A percentile compares a stretch with the other conserved stretches of the same genome.
Conservation (phyloP, 345 rosid species). For the Turritis glabra region DNA sequence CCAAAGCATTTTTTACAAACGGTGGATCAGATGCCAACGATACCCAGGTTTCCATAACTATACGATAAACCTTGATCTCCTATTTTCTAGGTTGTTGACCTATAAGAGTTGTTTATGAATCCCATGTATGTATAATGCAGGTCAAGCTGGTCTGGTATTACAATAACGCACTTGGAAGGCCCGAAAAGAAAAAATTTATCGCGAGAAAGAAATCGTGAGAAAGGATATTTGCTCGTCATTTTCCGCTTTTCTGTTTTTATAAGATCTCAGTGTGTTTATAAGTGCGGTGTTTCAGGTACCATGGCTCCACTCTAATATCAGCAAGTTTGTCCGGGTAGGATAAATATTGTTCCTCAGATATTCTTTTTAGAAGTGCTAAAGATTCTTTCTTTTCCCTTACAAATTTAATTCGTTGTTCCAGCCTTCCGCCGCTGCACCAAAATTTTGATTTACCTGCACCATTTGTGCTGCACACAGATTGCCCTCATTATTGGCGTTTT, state of each 20-base stretch:
- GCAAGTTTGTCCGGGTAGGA: slow-evolving; percentile 97
- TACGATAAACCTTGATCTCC: neutral
- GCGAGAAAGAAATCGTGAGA: slow-evolving; percentile 71
- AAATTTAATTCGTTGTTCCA: slow-evolving; percentile 28
- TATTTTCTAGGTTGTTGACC: neutral
- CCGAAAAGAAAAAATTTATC: slow-evolving; percentile 77
- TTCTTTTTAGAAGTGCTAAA: neutral
- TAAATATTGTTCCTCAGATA: neutral
- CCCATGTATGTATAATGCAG: slow-evolving; percentile 41
- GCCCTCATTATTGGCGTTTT: slow-evolving; percentile 98
- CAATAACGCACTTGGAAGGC: slow-evolving; percentile 86
- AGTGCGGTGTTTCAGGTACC: slow-evolving; percentile 59
- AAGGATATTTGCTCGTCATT: neutral
- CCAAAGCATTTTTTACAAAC: slow-evolving; percentile 84
- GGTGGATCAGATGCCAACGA: slow-evolving; percentile 99
- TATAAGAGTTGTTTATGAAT: neutral
- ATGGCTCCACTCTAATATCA: slow-evolving; percentile 87
- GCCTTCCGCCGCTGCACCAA: slow-evolving; percentile 86
- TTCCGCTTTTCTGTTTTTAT: neutral
- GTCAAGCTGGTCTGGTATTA: slow-evolving; percentile 94
- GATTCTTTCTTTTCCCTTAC: neutral
- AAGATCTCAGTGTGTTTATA: slow-evolving; percentile 17
- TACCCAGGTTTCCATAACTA: slow-evolving; percentile 63
- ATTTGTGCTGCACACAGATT: slow-evolving; percentile 87
- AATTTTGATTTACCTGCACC: slow-evolving; percentile 97